Conservation (phyloP, 1,139 yeast species). For the Lodderomyces metapsilosis region DNA sequence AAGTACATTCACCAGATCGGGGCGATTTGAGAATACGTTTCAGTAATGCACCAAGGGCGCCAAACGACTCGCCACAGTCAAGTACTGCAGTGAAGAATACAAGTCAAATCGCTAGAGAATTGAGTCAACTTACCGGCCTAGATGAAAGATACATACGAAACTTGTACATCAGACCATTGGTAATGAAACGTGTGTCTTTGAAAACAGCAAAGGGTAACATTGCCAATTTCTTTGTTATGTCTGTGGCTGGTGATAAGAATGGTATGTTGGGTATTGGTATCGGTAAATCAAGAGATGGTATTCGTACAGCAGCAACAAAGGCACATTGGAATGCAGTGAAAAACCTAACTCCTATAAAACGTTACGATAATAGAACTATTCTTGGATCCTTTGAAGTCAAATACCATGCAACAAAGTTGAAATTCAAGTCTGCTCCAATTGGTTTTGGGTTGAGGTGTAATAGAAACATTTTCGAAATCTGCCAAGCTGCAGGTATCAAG, state of each 20-base stretch:
- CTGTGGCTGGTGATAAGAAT: conserved; percentile 87
- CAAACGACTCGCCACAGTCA: conserved; percentile 12
- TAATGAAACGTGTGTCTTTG: conserved; percentile 81
- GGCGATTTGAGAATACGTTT: conserved; percentile 41
- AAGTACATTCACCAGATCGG: conserved; percentile 40
- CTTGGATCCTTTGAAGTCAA: conserved; percentile 81
- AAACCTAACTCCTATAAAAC: conserved; percentile 76
- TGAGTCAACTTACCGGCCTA: conserved; percentile 73
- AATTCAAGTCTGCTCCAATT: conserved; percentile 83
- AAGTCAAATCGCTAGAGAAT: conserved; percentile 49
- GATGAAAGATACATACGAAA: conserved; percentile 62
- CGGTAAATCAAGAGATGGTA: conserved; percentile 83
- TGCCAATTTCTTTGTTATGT: conserved; percentile 77
- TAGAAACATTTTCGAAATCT: conserved; percentile 86
- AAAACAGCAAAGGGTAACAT: conserved; percentile 95
- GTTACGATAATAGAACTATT: conserved; percentile 89
- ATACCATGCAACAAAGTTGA: conserved; percentile 82
- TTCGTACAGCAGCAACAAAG: conserved; percentile 73
- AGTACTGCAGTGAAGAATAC: conserved; percentile 18
- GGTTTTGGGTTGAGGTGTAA: conserved; percentile 95
- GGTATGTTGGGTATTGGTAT: conserved; percentile 97
- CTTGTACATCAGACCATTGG: conserved; percentile 64
- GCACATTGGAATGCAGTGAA: conserved; percentile 96
- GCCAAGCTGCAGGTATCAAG: conserved; percentile 92
- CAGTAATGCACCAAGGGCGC: conserved; percentile 17